Base-by-base conservation (phyloP, 345 rosid genomes). In the Euclidium syriacum region DNA sequence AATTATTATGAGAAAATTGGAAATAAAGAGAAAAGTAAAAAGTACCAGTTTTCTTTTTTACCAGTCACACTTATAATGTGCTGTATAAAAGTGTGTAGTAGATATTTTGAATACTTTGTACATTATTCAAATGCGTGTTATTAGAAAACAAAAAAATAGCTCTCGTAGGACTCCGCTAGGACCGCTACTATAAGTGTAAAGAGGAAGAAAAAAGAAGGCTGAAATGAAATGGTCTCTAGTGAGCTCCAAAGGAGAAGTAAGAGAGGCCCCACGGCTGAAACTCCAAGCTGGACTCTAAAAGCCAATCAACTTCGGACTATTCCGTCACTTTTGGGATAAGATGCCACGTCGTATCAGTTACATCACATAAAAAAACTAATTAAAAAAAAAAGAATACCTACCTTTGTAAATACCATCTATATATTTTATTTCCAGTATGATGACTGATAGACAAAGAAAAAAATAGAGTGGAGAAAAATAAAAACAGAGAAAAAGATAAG, bases 271-370 rank as follows among this genome's bases (percentile, higher is more conserved):
- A 62, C 42, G n/a, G n/a, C n/a, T n/a, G n/a, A 39, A 39, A 20
- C 18, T 57, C 75, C 75, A 57, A 50, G 75, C 61, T 50, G 75
- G 75, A 64, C 26, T 42, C 40, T 43, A 26, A 22, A 3, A 71
- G 35, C 75, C 75, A 71, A 64, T 71, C 71, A 71, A 32, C 50
- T 55, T 62, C 3, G 5, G 44, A 38, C 42, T 46, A 39, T 30
- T 33, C 64, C 52, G 36, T 39, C 60, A 64, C 75, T 71, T 58
- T 71, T 50, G 65, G 48, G 71, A 71, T 71, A 71, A 71, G 75
- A 64, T 50, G 40, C 75, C 65, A 64, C 71, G 29, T 71, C 60
- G 54, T 42, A 15, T 50, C 75, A 56, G 9, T 56, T 49, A 3
- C 51, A 48, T 48, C 42, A 14, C 58, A 58, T 20, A 3, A 11